These are phyloP conservation scores for Scheffersomyces coipomensis DNA, from an alignment of 805 yeast genomes.

Conservation along the genomic window DNA sequence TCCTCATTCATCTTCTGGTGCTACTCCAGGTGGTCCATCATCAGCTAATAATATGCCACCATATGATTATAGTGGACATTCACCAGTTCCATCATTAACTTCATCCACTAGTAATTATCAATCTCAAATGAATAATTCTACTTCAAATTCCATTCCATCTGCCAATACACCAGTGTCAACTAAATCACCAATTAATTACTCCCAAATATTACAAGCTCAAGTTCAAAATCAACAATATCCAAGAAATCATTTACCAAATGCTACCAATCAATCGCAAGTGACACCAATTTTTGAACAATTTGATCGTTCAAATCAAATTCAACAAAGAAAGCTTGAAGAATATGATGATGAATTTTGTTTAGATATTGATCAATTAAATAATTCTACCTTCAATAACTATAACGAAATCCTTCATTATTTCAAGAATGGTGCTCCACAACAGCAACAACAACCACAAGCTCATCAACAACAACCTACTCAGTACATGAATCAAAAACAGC, in stretches of 20 bases:
- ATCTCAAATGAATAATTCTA: constrained; percentile 1
- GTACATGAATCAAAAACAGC: constrained; percentile 1
- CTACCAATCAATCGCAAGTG: constrained; percentile 1
- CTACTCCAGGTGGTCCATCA: constrained; percentile 1
- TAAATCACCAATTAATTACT: constrained; percentile 1
- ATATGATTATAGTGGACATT: not conserved
- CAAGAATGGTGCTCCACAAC: constrained; percentile 4
- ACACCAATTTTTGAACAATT: constrained; percentile 9
- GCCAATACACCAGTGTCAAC: constrained; percentile 3
- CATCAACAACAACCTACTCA: constrained; percentile 2
- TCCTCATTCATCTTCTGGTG: not conserved
- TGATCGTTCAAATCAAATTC: constrained; percentile 1
- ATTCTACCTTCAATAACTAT: constrained; percentile 4
- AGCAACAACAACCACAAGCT: constrained; percentile 2
- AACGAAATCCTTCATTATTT: constrained; percentile 4
- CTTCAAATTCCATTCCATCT: constrained; percentile 4
- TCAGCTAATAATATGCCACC: not conserved
- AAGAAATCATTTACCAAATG: constrained; percentile 2
- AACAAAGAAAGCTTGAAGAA: constrained; percentile 18
- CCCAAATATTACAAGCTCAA: constrained; percentile 4
- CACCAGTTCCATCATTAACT: not conserved
- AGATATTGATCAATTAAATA: constrained; percentile 40
- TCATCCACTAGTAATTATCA: not conserved
- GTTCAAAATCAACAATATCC: constrained; percentile 2
- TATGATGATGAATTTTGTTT: constrained; percentile 45